Base-by-base conservation (phyloP, 305 asterid genomes). In the Solanum chacoense region DNA sequence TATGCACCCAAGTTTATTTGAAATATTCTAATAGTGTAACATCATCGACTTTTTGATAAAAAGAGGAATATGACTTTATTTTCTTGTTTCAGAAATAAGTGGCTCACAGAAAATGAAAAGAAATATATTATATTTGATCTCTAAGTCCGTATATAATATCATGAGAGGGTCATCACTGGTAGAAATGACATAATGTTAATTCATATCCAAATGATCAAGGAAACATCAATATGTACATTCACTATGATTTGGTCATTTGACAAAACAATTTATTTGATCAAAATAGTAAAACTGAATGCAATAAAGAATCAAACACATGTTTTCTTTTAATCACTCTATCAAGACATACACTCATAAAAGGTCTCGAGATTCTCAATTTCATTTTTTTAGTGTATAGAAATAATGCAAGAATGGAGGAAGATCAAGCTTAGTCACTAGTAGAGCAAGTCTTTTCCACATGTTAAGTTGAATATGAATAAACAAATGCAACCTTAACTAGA, bases 331-430 rank as follows among this genome's bases (percentile, higher is more conserved):
- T 67, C 32, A 11, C 18, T 4, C 28, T 5, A 6, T n/a, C 3
- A 65, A 65, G 16, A 10, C 31, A 2, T 4, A 4, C 73, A 4
- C 29, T 65, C 31, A 65, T 2, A 65, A 65, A 65, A 3, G 3
- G 26, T 65, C 29, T 65, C 3, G 1, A 65, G 16, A 65, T 65
- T n/a, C 4, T 65, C 31, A 65, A 65, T 65, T 65, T 1, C 3
- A 4, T 24, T 3, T n/a, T 22, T 65, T 65, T 65, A 2, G 16
- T n/a, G 14, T 13, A 1, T 9, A 65, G 14, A 11, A 65, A 65
- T 65, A n/a, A 2, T n/a, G 4, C 0, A 4, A n/a, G 1, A 65
- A n/a, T 4, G 31, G 14, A 65, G 73, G 0, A 11, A 65, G 16
- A n/a, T 0, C 73, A 65, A 65, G 73, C 14, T n/a, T 3, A 65